Conservation (phyloP, 169 alveolate species). For the Fabrea salina region DNA sequence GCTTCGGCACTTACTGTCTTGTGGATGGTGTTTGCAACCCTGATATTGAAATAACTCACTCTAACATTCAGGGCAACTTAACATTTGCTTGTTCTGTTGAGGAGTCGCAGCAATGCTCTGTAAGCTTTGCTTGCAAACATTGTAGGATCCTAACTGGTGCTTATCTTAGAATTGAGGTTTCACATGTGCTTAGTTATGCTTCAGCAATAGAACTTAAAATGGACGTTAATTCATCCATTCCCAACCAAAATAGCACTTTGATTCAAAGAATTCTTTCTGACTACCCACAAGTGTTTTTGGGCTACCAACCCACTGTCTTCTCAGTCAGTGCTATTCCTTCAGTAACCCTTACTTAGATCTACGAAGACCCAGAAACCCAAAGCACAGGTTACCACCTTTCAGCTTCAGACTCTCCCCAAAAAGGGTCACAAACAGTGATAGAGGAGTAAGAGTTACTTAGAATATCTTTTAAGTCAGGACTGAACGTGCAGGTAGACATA, state of each 20-base stretch:
- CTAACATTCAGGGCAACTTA: too few species aligned
- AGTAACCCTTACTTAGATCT: not conserved
- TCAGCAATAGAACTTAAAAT: not conserved
- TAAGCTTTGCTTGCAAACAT: not conserved
- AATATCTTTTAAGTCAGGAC: not conserved
- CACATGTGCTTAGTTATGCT: not conserved
- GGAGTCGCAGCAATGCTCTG: too few species aligned
- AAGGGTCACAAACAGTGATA: not conserved
- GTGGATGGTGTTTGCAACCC: too few species aligned
- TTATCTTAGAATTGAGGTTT: not conserved
- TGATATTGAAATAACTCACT: too few species aligned
- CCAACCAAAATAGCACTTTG: not conserved
- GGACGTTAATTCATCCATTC: not conserved
- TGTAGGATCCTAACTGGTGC: not conserved
- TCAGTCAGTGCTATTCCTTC: not conserved
- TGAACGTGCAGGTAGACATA: not conserved
- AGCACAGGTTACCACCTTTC: conserved; percentile 10
- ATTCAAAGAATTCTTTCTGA: not conserved
- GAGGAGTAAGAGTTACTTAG: not conserved
- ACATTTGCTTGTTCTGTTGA: too few species aligned
- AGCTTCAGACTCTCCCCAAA: not conserved
- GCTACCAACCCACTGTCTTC: not conserved
- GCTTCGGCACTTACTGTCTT: not conserved
- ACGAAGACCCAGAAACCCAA: not conserved
- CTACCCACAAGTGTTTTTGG: not conserved